Evolutionary conservation across 371 early-diverging fungal species (phyloP).

Genomic region (Mortierella sp.): DNA sequence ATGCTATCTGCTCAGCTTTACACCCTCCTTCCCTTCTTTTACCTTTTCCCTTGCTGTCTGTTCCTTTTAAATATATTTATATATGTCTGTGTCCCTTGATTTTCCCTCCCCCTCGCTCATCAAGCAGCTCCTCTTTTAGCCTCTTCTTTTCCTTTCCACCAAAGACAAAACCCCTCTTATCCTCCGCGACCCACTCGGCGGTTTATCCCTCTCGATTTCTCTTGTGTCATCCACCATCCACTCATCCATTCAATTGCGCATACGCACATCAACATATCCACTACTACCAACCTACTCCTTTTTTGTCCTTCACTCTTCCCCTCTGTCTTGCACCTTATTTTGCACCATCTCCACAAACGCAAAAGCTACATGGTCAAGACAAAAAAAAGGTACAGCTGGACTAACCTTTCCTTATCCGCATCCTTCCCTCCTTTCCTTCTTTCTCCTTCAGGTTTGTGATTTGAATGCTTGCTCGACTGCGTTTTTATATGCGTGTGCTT

Average conservation of each 20-base stretch:
- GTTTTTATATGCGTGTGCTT: background rate
- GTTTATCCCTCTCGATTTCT: background rate
- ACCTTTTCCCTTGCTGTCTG: background rate
- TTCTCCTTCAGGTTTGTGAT: background rate
- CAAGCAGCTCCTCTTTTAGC: background rate
- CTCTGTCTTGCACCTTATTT: background rate
- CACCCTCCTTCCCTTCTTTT: background rate
- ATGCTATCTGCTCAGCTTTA: background rate
- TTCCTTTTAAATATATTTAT: background rate
- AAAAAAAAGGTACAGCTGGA: slow-evolving; percentile 37
- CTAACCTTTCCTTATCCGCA: slow-evolving; percentile 28
- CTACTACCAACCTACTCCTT: no score
- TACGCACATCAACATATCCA: no score
- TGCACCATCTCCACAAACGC: background rate
- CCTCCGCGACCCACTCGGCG: background rate
- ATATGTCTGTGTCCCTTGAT: background rate
- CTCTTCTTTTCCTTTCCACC: background rate
- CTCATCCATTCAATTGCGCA: no score
- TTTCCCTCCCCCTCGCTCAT: background rate
- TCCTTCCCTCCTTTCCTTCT: background rate
- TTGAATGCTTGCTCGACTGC: no score
- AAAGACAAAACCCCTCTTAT: background rate
- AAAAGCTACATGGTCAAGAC: background rate
- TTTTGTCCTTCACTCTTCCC: no score
- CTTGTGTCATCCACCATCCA: background rate